Evolutionary conservation across 2,329 filamentous ascomycete species (phyloP).

Genomic region (Venturia aucupariae): DNA sequence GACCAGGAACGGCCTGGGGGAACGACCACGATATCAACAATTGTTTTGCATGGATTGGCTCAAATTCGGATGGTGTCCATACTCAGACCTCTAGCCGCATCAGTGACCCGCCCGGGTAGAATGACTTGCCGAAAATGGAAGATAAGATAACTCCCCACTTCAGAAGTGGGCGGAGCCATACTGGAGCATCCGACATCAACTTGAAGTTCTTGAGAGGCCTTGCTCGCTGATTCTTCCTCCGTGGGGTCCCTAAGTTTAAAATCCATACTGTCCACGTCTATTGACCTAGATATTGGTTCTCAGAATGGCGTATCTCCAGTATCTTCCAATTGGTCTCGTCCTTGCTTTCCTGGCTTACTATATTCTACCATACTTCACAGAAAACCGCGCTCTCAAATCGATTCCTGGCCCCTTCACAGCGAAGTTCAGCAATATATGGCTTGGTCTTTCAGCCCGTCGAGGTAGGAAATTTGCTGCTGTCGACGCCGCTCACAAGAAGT

Average conservation of each 20-base stretch:
- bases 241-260: neutral
- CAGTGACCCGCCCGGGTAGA: neutral
- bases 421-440: slow-evolving; percentile 69
- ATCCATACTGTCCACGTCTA: neutral
- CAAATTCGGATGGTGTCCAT: neutral
- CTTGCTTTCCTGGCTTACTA: slow-evolving; percentile 39
- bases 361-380: slow-evolving; percentile 51
- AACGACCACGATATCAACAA: neutral
- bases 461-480: slow-evolving; percentile 49
- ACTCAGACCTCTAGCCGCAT: neutral
- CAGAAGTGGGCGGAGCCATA: neutral
- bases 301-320: neutral
- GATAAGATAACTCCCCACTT: neutral
- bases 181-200: neutral
- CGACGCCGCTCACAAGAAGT: slow-evolving; percentile 61
- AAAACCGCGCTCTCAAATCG: slow-evolving; percentile 38
- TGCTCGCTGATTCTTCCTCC: neutral
- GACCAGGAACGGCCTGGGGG: neutral
- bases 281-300: neutral
- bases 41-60: neutral
- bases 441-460: slow-evolving; percentile 52
- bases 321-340: neutral
- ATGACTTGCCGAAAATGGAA: neutral
- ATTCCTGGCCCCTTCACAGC: slow-evolving; percentile 57
- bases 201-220: neutral